Conservation (phyloP, 1,284 basidiomycete genomes). For the Rhodotorula sp. region DNA sequence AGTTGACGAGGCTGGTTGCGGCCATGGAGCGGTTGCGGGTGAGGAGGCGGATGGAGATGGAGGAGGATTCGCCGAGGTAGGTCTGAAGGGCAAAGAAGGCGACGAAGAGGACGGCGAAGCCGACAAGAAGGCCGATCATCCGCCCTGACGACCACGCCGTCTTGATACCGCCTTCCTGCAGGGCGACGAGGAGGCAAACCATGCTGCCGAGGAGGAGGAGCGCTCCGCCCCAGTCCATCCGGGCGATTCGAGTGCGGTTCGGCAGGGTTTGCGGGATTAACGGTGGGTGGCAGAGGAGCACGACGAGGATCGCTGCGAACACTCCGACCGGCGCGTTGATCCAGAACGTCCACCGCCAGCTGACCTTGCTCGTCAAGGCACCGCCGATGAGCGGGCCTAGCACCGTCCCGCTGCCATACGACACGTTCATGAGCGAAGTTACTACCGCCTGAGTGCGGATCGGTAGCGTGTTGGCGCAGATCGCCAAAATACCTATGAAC, state of each 20-base stretch:
- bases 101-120: conserved; percentile 42
- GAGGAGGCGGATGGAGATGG: conserved; percentile 44
- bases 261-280: conserved; percentile 18
- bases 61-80: conserved; percentile 44
- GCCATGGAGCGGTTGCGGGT: not conserved
- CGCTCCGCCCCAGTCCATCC: conserved; percentile 39
- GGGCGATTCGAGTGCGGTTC: not conserved
- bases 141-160: conserved; percentile 23
- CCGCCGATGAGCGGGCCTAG: conserved; percentile 26
- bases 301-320: conserved; percentile 8
- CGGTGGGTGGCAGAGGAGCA: conserved; percentile 23
- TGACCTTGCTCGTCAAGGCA: not conserved
- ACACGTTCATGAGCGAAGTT: conserved; percentile 22
- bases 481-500: conserved; percentile 26
- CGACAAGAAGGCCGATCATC: conserved; percentile 46
- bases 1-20: conserved; percentile 3
- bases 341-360: conserved; percentile 24
- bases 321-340: conserved; percentile 6
- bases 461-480: conserved; percentile 18
- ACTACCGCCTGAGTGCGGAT: conserved; percentile 25
- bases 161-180: conserved; percentile 40
- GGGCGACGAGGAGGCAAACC: conserved; percentile 44
- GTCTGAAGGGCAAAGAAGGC: conserved; percentile 43
- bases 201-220: conserved; percentile 30
- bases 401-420: conserved; percentile 11